Evolutionary conservation across 441 rosid genomes (phyloP), one percentile per base, ranked within the genome.

Genomic region (Isatis lusitanica): DNA sequence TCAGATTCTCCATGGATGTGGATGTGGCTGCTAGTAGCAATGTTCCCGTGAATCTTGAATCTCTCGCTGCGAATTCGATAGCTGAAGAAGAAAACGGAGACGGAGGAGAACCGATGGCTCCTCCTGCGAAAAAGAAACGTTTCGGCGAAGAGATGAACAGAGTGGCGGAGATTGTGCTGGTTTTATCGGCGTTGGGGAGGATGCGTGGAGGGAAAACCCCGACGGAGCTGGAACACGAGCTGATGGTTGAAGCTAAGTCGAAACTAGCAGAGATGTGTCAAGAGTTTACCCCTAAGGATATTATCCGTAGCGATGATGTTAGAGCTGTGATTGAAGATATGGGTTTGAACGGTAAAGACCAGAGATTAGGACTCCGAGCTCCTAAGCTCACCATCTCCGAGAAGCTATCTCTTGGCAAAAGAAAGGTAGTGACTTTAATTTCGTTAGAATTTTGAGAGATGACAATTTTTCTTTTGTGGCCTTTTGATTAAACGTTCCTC

Each of bases 91-190:
- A 76, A 69, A 80, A 65, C 46, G 90, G 66, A 10, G 73, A 74
- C 7, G 55, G 16, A 24, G 55, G 1, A 15, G 74, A 58, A n/a
- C 24, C 26, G 2, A 5, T 47, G 44, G 1, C 53, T 6, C 58
- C 75, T 4, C 71, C 74, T 13, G 88, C 90, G 74, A 91, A 79
- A 82, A 82, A 79, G 35, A 68, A 40, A 48, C 85, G 77, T 16
- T 51, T 63, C 30, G 35, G 40, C 2, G 77, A 66, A n/a, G 88
- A 76, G 47, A 73, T 87, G 66, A 83, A 68, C 48, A 73, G 94
- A 58, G 94, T 90, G 71, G 96, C 98, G 61, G 97, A 92, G 93
- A 89, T 92, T 35, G 97, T 94, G 61, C 76, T 92, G 56, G 90
- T 92, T 60, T 59, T 94, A 77, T 89, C 98, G 21, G 83, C 90